phyloP scores from a whole-genome alignment of 1,139 yeast species.

The Diutina mesorugosa region DNA sequence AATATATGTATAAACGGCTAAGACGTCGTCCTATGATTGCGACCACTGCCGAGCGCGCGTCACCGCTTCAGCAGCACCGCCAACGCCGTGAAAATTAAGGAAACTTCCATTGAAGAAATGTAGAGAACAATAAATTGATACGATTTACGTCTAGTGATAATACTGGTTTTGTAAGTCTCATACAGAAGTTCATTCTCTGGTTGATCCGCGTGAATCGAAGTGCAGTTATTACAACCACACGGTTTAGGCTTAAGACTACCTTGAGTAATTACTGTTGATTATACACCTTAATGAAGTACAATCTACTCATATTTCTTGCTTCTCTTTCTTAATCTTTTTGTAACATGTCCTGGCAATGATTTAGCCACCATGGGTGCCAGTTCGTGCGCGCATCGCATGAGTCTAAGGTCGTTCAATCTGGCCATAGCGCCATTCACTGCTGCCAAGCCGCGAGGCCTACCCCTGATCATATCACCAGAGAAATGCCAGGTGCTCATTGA shows the following conservation, averaged over 20 bases:
- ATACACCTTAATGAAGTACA: no score
- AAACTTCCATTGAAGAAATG: background rate
- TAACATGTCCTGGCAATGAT: no score
- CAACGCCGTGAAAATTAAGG: no score
- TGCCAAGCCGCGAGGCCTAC: slow-evolving; percentile 10
- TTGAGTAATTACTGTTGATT: no score
- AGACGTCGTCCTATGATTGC: background rate
- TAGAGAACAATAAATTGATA: background rate
- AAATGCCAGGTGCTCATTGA: slow-evolving; percentile 28
- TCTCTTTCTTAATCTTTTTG: no score
- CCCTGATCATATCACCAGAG: slow-evolving; percentile 8
- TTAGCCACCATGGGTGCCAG: background rate
- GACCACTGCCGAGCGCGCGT: background rate
- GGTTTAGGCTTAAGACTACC: no score
- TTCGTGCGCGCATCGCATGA: slow-evolving; percentile 1
- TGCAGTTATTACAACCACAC: no score
- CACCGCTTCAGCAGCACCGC: background rate
- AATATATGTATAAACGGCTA: background rate
- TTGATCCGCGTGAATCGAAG: no score
- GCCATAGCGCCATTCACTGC: slow-evolving; percentile 11
- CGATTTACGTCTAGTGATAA: no score
- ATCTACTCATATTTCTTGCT: no score
- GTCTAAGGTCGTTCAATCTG: slow-evolving; percentile 20
- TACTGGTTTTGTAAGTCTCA: no score
- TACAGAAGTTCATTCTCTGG: no score